A percentile compares a stretch with the other conserved stretches of the same genome.
These are phyloP conservation scores for Schizosaccharomyces japonicus DNA, from an alignment of 805 yeast genomes.

Conservation along the genomic window DNA sequence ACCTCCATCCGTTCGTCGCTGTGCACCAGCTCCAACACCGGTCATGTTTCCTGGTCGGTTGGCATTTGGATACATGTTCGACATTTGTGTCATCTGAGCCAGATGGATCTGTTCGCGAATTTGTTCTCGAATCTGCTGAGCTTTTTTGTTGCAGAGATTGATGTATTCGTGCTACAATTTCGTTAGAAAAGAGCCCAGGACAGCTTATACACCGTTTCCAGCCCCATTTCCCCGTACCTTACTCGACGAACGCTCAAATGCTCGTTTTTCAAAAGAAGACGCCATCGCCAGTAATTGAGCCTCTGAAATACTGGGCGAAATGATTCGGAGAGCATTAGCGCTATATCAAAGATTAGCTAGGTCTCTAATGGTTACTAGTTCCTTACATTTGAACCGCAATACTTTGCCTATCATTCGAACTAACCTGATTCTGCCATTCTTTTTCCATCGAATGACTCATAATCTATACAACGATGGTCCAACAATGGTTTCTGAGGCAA, in stretches of 20 bases:
- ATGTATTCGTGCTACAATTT: neutral
- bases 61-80: neutral
- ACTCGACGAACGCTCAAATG: neutral
- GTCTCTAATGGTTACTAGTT: neutral
- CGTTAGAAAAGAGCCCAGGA: too few relatives aligned
- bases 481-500: too few relatives aligned
- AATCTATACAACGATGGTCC: too few relatives aligned
- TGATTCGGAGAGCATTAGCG: neutral
- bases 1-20: neutral
- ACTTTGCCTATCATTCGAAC: slow-evolving; percentile 1
- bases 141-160: neutral
- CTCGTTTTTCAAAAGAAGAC: neutral
- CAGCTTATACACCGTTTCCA: neutral
- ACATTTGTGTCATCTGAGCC: slow-evolving; percentile 1
- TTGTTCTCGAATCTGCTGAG: slow-evolving; percentile 2
- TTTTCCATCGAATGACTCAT: too few relatives aligned
- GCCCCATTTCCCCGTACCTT: neutral
- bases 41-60: too few relatives aligned
- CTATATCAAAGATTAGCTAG: neutral
- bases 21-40: neutral
- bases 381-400: slow-evolving; percentile 3
- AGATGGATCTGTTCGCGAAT: neutral
- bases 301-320: slow-evolving; percentile 1
- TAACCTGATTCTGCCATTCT: slow-evolving; percentile 1
- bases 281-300: slow-evolving; percentile 1